A percentile compares a stretch with the other conserved stretches of the same genome.
phyloP scores from a whole-genome alignment of 140 eudicot genomes.

The Bidens hawaiensis region DNA sequence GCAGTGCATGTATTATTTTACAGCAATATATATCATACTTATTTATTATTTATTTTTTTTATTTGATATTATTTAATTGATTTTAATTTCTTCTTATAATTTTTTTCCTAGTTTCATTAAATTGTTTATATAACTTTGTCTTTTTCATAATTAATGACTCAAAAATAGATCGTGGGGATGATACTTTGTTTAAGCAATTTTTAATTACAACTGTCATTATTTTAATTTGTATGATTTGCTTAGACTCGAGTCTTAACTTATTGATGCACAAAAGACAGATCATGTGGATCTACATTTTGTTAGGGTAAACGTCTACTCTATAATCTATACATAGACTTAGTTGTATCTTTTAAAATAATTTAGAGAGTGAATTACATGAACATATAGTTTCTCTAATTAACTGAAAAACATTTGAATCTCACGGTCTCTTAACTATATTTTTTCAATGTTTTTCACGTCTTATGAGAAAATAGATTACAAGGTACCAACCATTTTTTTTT shows the following conservation, averaged over 20 bases:
- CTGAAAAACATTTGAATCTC: no score
- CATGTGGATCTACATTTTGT: not conserved
- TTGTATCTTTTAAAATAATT: no score
- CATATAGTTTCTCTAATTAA: not conserved
- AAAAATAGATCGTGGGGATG: not conserved
- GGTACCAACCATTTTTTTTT: no score
- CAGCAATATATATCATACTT: no score
- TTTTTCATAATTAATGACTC: constrained; percentile 1
- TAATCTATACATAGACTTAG: not conserved
- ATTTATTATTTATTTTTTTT: no score
- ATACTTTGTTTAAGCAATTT: not conserved
- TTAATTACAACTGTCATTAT: not conserved
- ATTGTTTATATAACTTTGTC: not conserved
- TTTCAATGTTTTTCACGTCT: no score
- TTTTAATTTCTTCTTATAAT: not conserved
- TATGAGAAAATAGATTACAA: no score
- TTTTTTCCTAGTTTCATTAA: not conserved
- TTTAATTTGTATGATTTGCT: not conserved
- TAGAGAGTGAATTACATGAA: not conserved
- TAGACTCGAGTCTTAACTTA: not conserved
- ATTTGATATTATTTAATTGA: not conserved
- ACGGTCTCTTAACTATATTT: no score
- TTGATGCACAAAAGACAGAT: not conserved
- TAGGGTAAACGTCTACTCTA: not conserved
- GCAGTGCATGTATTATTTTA: not conserved